A percentile compares a stretch with the other conserved stretches of the same genome.
Evolutionary conservation across 257 asterid genomes (phyloP).

Genomic region (Sherardia arvensis): DNA sequence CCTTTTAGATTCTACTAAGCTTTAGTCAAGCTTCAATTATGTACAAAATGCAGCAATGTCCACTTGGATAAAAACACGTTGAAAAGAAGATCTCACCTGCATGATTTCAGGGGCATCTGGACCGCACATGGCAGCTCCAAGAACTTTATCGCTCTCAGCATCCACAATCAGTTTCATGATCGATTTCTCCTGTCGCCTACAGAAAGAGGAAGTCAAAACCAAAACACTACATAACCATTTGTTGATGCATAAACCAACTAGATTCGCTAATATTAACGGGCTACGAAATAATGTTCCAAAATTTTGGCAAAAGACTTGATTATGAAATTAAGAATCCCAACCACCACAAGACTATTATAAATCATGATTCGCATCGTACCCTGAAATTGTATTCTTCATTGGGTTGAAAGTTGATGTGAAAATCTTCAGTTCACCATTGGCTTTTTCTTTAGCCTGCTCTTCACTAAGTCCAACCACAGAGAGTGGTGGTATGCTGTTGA

Average conservation of each 20-base stretch:
- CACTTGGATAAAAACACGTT: not conserved
- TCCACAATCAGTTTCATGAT: slow-evolving; percentile 91
- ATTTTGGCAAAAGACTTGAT: not conserved
- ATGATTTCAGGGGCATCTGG: slow-evolving; percentile 97
- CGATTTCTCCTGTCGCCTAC: slow-evolving; percentile 85
- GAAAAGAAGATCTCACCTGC: slow-evolving; percentile 45
- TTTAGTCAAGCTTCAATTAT: not conserved
- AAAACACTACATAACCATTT: not conserved
- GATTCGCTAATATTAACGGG: not conserved
- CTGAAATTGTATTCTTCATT: slow-evolving; percentile 94
- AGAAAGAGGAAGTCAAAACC: slow-evolving; percentile 1
- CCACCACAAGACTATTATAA: not conserved
- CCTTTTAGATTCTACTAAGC: not conserved
- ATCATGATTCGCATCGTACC: slow-evolving; percentile 30
- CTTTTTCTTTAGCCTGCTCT: slow-evolving; percentile 75
- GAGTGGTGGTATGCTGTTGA: slow-evolving; percentile 91
- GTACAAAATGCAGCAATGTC: not conserved
- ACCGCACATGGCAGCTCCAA: slow-evolving; percentile 99
- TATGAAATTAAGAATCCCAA: no score
- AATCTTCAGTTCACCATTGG: slow-evolving; percentile 63
- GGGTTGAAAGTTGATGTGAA: slow-evolving; percentile 91
- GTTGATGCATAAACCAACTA: not conserved
- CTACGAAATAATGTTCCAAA: not conserved
- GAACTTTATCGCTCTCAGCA: slow-evolving; percentile 78
- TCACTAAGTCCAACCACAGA: slow-evolving; percentile 89